These are phyloP conservation scores for Cairneyella variabilis DNA, from an alignment of 495 filamentous ascomycete genomes.

Conservation along the genomic window DNA sequence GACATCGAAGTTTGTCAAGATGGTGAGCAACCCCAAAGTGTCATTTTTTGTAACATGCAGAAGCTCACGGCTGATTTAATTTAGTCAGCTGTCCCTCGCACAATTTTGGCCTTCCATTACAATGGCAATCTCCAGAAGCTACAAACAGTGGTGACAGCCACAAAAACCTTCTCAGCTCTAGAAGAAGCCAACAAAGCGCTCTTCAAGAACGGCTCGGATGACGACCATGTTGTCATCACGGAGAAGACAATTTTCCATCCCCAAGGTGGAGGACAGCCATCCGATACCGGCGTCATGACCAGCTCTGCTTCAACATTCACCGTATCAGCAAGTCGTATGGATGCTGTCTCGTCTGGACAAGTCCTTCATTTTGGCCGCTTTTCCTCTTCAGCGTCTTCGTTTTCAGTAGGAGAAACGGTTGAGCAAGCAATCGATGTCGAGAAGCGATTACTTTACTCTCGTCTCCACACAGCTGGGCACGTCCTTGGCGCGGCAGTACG, in stretches of 20 bases:
- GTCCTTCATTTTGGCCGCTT: conserved; percentile 59
- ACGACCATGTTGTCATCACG: conserved; percentile 50
- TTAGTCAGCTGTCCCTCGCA: too few species aligned
- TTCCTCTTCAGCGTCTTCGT: conserved; percentile 13
- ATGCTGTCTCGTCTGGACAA: conserved; percentile 47
- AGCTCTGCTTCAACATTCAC: conserved; percentile 12
- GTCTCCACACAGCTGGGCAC: conserved; percentile 63
- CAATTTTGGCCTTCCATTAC: conserved; percentile 51
- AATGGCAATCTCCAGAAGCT: conserved; percentile 45
- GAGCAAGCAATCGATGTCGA: conserved; percentile 49
- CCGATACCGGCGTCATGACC: conserved; percentile 52
- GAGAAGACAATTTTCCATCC: conserved; percentile 62
- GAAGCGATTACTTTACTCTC: conserved; percentile 52
- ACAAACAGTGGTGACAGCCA: conserved; percentile 38
- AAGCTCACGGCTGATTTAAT: too few species aligned
- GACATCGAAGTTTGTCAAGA: too few species aligned
- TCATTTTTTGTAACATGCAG: too few species aligned
- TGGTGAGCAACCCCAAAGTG: too few species aligned
- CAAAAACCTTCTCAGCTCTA: conserved; percentile 42
- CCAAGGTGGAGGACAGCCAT: conserved; percentile 64
- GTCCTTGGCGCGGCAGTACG: conserved; percentile 55
- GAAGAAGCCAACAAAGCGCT: conserved; percentile 42
- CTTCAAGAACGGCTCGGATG: conserved; percentile 44
- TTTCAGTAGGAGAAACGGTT: conserved; percentile 36
- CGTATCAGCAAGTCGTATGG: conserved; percentile 41